Base-by-base conservation (phyloP, 345 rosid species). In the Populus euphratica region DNA sequence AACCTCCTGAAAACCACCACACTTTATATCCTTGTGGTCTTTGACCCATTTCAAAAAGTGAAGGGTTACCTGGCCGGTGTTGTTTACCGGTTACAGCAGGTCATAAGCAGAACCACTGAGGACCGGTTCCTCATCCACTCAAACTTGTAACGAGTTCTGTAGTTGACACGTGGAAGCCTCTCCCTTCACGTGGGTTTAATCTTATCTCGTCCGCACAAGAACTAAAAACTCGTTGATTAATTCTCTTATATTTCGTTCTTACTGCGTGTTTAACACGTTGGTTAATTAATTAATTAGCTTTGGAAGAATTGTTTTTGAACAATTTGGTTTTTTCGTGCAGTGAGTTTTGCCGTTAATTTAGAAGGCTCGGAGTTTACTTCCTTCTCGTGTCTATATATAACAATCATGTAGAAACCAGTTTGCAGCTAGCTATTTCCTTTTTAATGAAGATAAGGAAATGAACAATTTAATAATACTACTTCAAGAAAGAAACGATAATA, bases 41-140 rank as follows among this genome's bases (percentile, higher is more conserved):
- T 72, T 44, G 72, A n/a, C 72, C 47, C 72, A 23, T 27, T 2
- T 38, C 18, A n/a, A 39, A 41, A 39, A 35, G 12, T 39, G 9
- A 39, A 33, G 62, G 73, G 77, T 29, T 69, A 77, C 73, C 20
- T 20, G 59, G 67, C 80, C 77, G 81, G 77, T 81, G 59, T 27
- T 70, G 64, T 59, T 78, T 50, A 81, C 81, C 74, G 82, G 80
- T 35, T 54, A 65, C 62, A 33, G 80, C 56, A 73, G 76, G 77
- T 70, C 23, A 41, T 31, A 31, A 70, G 50, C 68, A n/a, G 63
- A 69, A 59, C 73, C 70, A 31, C 13, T 47, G 73, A 64, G 77
- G 80, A 81, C 77, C 81, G 73, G 77, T 81, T 84, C 87, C 74
- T 78, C 73, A 81, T 78, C 80, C 80, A 75, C 76, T 64, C 59